A percentile compares a stretch with the other conserved stretches of the same genome.
These are phyloP conservation scores for Xylaria nigripes DNA, from an alignment of 495 filamentous ascomycete genomes.

Conservation along the genomic window DNA sequence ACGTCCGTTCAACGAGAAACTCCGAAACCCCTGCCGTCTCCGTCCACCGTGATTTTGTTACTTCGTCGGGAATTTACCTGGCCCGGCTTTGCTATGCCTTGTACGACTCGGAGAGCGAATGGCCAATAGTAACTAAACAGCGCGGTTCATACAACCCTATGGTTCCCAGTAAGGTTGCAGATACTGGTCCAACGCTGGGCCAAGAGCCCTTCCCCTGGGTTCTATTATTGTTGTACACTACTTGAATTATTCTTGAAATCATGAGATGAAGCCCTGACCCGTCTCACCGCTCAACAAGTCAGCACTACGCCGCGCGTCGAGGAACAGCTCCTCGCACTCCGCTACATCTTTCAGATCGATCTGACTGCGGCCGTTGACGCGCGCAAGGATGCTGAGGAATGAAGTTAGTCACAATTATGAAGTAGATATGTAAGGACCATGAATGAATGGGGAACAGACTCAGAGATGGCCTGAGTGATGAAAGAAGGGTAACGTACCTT, in stretches of 20 bases:
- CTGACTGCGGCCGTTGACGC: constrained; percentile 58
- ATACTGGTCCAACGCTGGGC: background rate
- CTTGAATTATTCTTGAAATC: constrained; percentile 8
- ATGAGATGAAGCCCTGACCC: constrained; percentile 53
- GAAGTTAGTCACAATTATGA: background rate
- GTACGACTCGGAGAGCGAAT: constrained; percentile 3
- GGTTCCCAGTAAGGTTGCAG: background rate
- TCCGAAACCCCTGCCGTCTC: constrained; percentile 11
- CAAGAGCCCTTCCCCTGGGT: background rate
- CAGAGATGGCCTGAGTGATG: background rate
- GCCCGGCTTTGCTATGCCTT: constrained; percentile 2
- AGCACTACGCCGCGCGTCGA: constrained; percentile 82
- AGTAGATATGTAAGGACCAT: background rate
- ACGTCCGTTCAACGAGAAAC: constrained; percentile 5
- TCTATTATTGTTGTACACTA: constrained; percentile 6
- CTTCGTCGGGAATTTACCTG: constrained; percentile 3
- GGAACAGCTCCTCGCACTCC: constrained; percentile 86
- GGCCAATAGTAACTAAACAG: background rate
- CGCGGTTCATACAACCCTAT: background rate
- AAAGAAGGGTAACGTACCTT: constrained; percentile 30
- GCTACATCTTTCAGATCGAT: constrained; percentile 75
- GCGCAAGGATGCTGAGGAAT: constrained; percentile 44
- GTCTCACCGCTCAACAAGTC: constrained; percentile 56
- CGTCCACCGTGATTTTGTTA: constrained; percentile 7
- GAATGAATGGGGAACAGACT: background rate